Evolutionary conservation across 306 rosid genomes (phyloP), one percentile per base, ranked within the genome.

Genomic region (Cicer arietinum): DNA sequence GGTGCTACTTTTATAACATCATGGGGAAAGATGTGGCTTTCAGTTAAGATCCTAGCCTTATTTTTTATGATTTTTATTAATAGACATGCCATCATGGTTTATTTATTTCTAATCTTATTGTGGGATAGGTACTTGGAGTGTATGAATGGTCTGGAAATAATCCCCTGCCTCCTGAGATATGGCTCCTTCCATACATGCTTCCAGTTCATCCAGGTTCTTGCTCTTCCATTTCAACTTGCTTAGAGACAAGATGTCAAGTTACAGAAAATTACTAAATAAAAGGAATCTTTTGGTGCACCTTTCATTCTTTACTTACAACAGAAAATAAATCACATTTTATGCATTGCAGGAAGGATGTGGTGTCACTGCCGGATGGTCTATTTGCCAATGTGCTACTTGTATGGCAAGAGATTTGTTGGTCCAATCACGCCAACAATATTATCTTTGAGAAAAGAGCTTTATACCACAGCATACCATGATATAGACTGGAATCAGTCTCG

Each of bases 1-100:
- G 88, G 96, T 80, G 98, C 98, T 54, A 83, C 89, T 61, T 67
- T 35, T 59, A 89, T 88, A 46, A 88, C 98, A 10, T 93, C 96
- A 0, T 93, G 97, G 98, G 98, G 98, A 53, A 93, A 93, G 86
- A 91, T 91, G 93, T 94, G 96, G 98, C 91, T 94, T 86, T 85
- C 98, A 76, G 98, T 94, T 82, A 79, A 79, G 85, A 85, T 67
- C 71, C 64, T 22, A 71, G 50, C 70, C 82, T 67, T 22, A 20
- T 66, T 72, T 30, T 25, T 68, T 65, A 25, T 58, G 76, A 60
- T 81, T 35, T 53, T 25, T 44, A 73, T 54, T 40, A 37, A 60
- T 46, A 70, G 64, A 68, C 54, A 42, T 67, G 79, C 53, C 13
- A 3, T 59, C 50, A 13, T 57, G 46, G 50, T 62, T 7, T 64